Base-by-base conservation (phyloP, 2,329 filamentous ascomycete species). In the Rhynchosporium agropyri region DNA sequence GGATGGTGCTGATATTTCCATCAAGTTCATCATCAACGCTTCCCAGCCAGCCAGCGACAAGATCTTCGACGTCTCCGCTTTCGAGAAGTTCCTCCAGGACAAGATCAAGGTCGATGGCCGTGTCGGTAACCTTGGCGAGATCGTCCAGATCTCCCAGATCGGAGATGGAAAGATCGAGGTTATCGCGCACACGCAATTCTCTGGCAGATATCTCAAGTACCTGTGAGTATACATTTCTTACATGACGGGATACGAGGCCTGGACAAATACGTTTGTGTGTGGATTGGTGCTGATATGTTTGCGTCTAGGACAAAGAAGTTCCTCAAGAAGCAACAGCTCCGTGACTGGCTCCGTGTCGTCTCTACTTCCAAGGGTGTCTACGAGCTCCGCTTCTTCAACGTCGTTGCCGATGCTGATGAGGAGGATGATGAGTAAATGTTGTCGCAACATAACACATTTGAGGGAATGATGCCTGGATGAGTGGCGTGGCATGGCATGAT, bases 301-400 rank as follows among this genome's bases (percentile, higher is more conserved):
- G 49, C 28, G 13, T 66, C 55, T 72, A 96, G 92, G 80, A 99
- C 95, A 81, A 99, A 99, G 92, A 99, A 99, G 88, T 99, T 97
- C 90, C 90, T 99, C 82, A 99, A 99, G 92, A 99, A 99, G 91
- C 92, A 97, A 87, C 94, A 98, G 88, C 91, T 99, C 79, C 92
- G 95, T 84, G 95, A 99, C 87, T 99, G 95, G 95, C 91, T 99
- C 78, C 93, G 95, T 77, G 94, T 99, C 75, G 95, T 99, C 77
- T 96, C 92, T 74, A 98, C 94, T 79, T 92, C 90, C 80, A 94
- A 94, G 85, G 94, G 95, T 79, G 93, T 97, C 72, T 99, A 99
- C 86, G 93, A 97, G 87, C 90, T 99, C 82, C 93, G 96, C 86
- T 99, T 99, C 93, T 99, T 96, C 92, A 99, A 99, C 87, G 93